phyloP scores from a whole-genome alignment of 2,329 filamentous ascomycete species.

The Phoma herbarum region DNA sequence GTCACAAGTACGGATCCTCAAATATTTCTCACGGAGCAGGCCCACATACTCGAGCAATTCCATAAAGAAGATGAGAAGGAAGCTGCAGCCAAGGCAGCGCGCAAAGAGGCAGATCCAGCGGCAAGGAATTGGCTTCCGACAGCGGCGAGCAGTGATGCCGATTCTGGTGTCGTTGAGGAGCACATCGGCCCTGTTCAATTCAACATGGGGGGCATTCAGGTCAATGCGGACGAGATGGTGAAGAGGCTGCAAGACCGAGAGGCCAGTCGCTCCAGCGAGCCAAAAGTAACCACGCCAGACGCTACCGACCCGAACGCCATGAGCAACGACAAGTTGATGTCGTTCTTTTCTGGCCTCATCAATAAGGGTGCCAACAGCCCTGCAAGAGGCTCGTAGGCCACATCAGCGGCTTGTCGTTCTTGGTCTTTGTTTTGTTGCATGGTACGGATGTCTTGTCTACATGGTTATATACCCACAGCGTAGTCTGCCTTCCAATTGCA shows the following conservation, averaged over 20 bases:
- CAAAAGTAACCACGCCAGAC: constrained; percentile 38
- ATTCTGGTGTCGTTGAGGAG: constrained; percentile 52
- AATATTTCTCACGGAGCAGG: constrained; percentile 77
- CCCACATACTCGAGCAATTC: constrained; percentile 75
- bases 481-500: constrained; percentile 23
- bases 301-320: constrained; percentile 44
- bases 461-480: constrained; percentile 27
- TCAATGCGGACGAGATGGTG: constrained; percentile 93
- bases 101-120: constrained; percentile 46
- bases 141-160: constrained; percentile 32
- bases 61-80: constrained; percentile 67
- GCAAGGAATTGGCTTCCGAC: constrained; percentile 27
- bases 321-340: constrained; percentile 52
- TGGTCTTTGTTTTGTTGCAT: neutral
- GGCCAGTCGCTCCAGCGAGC: constrained; percentile 43
- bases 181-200: constrained; percentile 96
- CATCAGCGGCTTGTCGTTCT: neutral
- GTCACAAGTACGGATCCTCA: constrained; percentile 78
- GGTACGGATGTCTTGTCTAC: constrained; percentile 24
- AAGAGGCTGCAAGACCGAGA: constrained; percentile 73
- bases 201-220: constrained; percentile 97
- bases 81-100: constrained; percentile 52
- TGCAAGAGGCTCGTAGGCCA: constrained; percentile 25
- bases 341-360: constrained; percentile 52
- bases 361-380: constrained; percentile 46